Evolutionary conservation across 202 grass and related monocot species (phyloP).

Genomic region (Hordeum pubiflorum): DNA sequence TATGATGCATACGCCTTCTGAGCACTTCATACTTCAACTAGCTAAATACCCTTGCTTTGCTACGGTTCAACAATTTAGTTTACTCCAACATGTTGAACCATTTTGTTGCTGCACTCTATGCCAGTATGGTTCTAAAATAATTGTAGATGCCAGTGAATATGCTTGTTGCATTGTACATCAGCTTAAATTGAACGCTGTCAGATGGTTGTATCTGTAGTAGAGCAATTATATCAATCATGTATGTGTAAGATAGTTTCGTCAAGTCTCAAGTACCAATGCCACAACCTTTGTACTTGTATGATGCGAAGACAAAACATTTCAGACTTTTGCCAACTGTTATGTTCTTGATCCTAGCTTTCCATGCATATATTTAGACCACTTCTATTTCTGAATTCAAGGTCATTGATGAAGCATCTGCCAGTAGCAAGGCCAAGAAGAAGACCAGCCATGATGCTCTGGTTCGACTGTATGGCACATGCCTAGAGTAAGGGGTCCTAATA

Average conservation of each 20-base stretch:
- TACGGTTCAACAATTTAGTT: not conserved
- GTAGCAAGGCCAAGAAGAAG: conserved; percentile 55
- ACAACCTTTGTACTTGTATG: not conserved
- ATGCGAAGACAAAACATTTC: not conserved
- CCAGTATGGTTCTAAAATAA: not conserved
- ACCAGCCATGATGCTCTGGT: conserved; percentile 52
- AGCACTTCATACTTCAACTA: not conserved
- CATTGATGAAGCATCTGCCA: conserved; percentile 53
- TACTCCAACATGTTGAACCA: not conserved
- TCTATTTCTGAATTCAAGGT: conserved; percentile 49
- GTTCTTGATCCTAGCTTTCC: conserved; percentile 8
- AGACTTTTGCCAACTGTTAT: conserved; percentile 1
- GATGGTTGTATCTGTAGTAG: not conserved
- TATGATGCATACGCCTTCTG: conserved; percentile 20
- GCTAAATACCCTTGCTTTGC: not conserved
- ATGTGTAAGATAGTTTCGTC: not conserved
- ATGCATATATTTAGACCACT: conserved; percentile 23
- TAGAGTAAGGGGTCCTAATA: conserved; percentile 60
- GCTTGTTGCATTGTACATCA: not conserved
- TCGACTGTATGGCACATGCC: conserved; percentile 76
- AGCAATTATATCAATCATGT: not conserved
- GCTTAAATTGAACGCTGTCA: not conserved
- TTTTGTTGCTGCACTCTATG: not conserved
- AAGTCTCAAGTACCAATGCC: not conserved
- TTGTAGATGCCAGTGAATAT: not conserved